Evolutionary conservation across 192 early-diverging fungal species (phyloP), one percentile per base, ranked within the genome.

Genomic region (Coemansia sp.): DNA sequence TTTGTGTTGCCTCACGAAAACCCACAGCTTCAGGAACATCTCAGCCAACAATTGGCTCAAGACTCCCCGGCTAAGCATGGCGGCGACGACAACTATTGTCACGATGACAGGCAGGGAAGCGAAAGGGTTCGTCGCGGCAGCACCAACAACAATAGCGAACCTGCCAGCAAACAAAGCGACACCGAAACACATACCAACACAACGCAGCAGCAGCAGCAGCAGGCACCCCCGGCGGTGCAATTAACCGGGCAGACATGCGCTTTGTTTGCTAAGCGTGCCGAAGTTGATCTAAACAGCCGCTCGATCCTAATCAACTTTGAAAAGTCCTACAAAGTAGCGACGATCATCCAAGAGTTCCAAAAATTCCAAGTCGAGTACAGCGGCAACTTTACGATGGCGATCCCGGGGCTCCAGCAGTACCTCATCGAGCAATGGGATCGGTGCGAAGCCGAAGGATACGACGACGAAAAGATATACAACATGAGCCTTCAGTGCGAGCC

Each of bases 301-400:
- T 71, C 73, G 16, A 73, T 76, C n/a, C 82, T 93, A 33, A 89
- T 95, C 71, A 95, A 95, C 72, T 93, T 95, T 80, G 89, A 91
- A 73, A 94, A 95, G 60, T 85, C 89, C 63, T 78, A 88, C 61
- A 86, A 87, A 18, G 71, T 86, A 11, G 79, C 87, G 1, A 70
- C 73, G 7, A 84, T 92, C 10, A 88, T 95, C 56, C 73, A 78
- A 49, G 93, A 94, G 63, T 78, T 94, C 52, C 86, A 88, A 67
- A 86, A 87, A 64, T 94, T 92, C 69, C 92, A 94, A 72, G 69
- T 89, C 11, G 85, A 89, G 38, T 94, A 93, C 44, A 85, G 79
- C 56, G 81, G 81, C 67, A 84, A 84, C 49, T 84, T 84, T 46
- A 71, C 79, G 30, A 78, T 77, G 63, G 79, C 76, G 18, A 82